Evolutionary conservation across 495 filamentous ascomycete genomes (phyloP), one percentile per base, ranked within the genome.

Genomic region (Aspergillus saccharolyticus): DNA sequence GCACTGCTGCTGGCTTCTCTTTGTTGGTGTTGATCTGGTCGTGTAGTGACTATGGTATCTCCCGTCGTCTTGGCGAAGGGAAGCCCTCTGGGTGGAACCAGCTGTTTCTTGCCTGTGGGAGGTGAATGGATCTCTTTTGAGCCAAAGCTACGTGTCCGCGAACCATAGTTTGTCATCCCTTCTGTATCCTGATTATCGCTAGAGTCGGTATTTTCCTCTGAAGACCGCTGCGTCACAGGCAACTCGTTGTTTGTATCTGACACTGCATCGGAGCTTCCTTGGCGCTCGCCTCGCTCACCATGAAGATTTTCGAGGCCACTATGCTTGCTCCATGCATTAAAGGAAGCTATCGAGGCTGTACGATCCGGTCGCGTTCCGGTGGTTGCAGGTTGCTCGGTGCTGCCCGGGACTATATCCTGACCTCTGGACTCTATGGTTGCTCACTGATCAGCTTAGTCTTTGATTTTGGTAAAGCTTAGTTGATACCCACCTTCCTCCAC

Each of bases 251-350:
- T 63, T 54, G 73, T 54, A 55, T 76, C 69, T 61, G 70, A 65
- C 5, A 69, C 68, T 20, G 67, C 66, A 15, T 62, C 52, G 7
- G 68, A 53, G 4, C 46, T 56, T 24, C 66, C 63, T 4, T 63
- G 53, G 4, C 52, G 42, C 44, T 63, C 58, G 19, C 54, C 55
- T 18, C 71, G 52, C 53, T 85, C 83, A 4, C 84, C 61, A 30
- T 87, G 80, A 83, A 87, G 86, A 63, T 71, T 74, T 54, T 85
- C 82, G 53, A 83, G 82, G 4, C 61, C 83, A 8, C 78, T 77
- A 16, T 80, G 80, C 25, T 75, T 78, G 15, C 78, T 73, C 2
- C 58, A 61, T 17, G 69, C 70, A 45, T 65, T 67, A 17, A 68
- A 64, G 7, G 19, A 54, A 14, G 57, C 10, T 22, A 48, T 53